Base-by-base conservation (phyloP, 2,329 filamentous ascomycete species). In the Pseudogymnoascus sp. region DNA sequence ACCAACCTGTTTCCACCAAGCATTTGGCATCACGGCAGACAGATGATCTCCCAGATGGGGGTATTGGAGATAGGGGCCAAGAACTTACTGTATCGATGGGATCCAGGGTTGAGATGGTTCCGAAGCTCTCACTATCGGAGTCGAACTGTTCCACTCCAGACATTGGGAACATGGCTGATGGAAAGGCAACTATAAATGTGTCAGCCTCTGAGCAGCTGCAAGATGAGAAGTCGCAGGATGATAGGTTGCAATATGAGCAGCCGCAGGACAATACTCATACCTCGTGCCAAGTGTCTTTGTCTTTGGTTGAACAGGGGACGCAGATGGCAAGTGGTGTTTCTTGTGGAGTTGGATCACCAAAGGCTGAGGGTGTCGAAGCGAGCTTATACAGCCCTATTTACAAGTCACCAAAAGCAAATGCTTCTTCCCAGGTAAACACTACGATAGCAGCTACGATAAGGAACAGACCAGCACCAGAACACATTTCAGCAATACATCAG, bases 331-430 rank as follows among this genome's bases (percentile, higher is more conserved):
- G 28, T 21, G n/a, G 10, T 36, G 50, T 56, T 56, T 34, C 28
- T 36, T 34, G 50, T 36, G 50, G n/a, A 34, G 50, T 34, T 16
- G 28, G n/a, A 12, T 56, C 25, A 36, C 28, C 50, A 56, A 56
- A 56, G 28, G 50, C 28, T 34, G 11, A 34, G 14, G n/a, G 28
- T 34, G 50, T 56, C 28, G 28, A 56, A n/a, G 11, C 50, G 28
- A 16, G 50, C 50, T 56, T 56, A 34, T 56, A 36, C 50, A 56
- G 28, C 50, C 50, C 50, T 56, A 5, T 56, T 56, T 56, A 56
- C 28, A 56, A 56, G 50, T 18, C 50, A 56, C 50, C 28, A 34
- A 18, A 34, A 18, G 25, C 50, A 56, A 36, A 18, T 56, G 25
- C 28, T 56, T 36, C 50, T 18, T 18, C 50, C 28, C 50, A 56